Base-by-base conservation (phyloP, 2,329 filamentous ascomycete genomes). In the Xylariaceae sp. region DNA sequence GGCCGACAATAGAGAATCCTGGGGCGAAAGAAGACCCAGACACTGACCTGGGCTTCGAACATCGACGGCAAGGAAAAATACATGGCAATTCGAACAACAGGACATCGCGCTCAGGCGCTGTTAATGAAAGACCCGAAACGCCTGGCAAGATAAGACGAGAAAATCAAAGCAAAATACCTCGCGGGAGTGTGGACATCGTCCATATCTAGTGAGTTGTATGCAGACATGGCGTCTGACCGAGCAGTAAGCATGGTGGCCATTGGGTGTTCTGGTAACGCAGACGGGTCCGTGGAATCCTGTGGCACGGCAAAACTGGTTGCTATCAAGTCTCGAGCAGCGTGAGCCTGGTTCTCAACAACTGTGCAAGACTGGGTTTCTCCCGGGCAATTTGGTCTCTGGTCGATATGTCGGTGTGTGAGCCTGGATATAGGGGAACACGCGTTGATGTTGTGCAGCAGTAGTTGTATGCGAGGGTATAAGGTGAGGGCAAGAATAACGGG, bases 131-230 rank as follows among this genome's bases (percentile, higher is more conserved):
- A 27, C 22, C 22, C 22, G 22, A 27, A 27, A 27, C 22, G 22
- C 22, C 22, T 27, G 68, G 61, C 59, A 66, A 67, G 62, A 49
- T 18, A 42, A 52, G 67, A 72, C 73, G 68, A 67, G n/a, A 72
- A 75, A 75, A 75, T 73, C 75, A 80, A 72, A 65, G 65, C 67
- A 72, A 71, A 71, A 72, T 83, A 83, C 80, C 80, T 83, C 73
- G 77, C 74, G 66, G 80, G 75, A 64, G 76, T 78, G 66, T 79
- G 74, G 69, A 79, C 76, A 70, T 82, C 77, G 67, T 80, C 77
- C 70, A 80, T 74, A 65, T 81, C 77, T 69, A 75, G 65, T 49
- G 62, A 71, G 62, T 71, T 78, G 72, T 72, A 80, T 69, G 73
- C 72, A 66, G 77, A 71, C 77, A 81, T 80, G 45, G 39, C 61